A percentile compares a stretch with the other conserved stretches of the same genome.
Conservation (phyloP, 2,329 filamentous ascomycete genomes). For the Cladobotryum mycophilum region DNA sequence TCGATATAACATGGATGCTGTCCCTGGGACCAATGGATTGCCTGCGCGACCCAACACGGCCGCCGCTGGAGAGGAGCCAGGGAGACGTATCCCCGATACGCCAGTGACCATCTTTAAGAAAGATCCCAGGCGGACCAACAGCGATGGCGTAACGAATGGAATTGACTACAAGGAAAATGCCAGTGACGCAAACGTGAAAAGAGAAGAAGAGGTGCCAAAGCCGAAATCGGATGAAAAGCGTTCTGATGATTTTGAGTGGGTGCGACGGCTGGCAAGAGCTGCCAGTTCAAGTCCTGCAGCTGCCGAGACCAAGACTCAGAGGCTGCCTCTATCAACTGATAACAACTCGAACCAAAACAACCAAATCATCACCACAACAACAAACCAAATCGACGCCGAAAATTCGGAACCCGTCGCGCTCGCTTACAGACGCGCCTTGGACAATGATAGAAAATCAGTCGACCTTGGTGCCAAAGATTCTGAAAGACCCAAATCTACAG, state of each 20-base stretch:
- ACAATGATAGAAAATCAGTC: constrained; percentile 13
- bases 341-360: neutral
- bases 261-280: constrained; percentile 43
- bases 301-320: constrained; percentile 21
- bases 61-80: constrained; percentile 20
- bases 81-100: constrained; percentile 32
- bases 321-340: constrained; percentile 11
- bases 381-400: constrained; percentile 8
- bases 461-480: constrained; percentile 16
- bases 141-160: neutral
- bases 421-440: constrained; percentile 15
- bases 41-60: constrained; percentile 17
- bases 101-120: constrained; percentile 36
- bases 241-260: constrained; percentile 42
- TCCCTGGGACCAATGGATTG: constrained; percentile 15
- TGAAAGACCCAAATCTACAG: constrained; percentile 31
- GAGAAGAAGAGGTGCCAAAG: neutral
- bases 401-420: constrained; percentile 13
- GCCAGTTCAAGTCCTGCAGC: constrained; percentile 38
- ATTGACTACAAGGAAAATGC: neutral
- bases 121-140: constrained; percentile 6
- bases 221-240: constrained; percentile 14
- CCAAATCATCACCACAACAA: neutral
- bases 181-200: neutral
- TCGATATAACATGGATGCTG: neutral